phyloP scores from a whole-genome alignment of 192 early-diverging fungal species.

The Paraglomus brasilianum region DNA sequence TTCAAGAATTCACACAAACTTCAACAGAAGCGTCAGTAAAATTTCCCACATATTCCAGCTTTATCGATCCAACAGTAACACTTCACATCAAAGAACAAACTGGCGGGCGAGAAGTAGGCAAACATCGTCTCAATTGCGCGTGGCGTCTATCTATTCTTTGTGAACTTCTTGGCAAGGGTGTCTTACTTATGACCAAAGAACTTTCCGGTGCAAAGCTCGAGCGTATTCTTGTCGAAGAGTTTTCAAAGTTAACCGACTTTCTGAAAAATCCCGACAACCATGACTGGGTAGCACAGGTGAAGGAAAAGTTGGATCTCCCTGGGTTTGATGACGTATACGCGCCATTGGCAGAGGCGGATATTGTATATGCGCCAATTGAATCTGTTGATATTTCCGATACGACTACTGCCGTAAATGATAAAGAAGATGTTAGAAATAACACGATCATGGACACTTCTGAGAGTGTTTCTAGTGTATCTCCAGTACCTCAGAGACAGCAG shows the following conservation, averaged over 20 bases:
- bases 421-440: too few species aligned
- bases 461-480: too few species aligned
- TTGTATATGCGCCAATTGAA: background rate
- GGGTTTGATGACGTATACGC: constrained; percentile 32
- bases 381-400: too few species aligned
- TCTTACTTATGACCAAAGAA: constrained; percentile 48
- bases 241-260: constrained; percentile 25
- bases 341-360: constrained; percentile 19
- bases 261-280: constrained; percentile 30
- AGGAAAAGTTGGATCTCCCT: constrained; percentile 21
- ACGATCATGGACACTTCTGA: too few species aligned
- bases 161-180: constrained; percentile 40
- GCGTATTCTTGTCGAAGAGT: constrained; percentile 32
- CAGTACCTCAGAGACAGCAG: too few species aligned
- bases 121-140: constrained; percentile 30
- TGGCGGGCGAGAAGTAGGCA: constrained; percentile 28
- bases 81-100: constrained; percentile 31
- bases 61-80: constrained; percentile 31
- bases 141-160: constrained; percentile 29
- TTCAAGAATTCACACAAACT: background rate
- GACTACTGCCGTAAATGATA: too few species aligned
- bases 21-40: background rate
- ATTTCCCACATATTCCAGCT: constrained; percentile 30
- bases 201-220: constrained; percentile 43
- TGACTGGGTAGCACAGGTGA: constrained; percentile 24